These are phyloP conservation scores for Pleurotus eryngii DNA, from an alignment of 768 basidiomycete species.

Conservation along the genomic window DNA sequence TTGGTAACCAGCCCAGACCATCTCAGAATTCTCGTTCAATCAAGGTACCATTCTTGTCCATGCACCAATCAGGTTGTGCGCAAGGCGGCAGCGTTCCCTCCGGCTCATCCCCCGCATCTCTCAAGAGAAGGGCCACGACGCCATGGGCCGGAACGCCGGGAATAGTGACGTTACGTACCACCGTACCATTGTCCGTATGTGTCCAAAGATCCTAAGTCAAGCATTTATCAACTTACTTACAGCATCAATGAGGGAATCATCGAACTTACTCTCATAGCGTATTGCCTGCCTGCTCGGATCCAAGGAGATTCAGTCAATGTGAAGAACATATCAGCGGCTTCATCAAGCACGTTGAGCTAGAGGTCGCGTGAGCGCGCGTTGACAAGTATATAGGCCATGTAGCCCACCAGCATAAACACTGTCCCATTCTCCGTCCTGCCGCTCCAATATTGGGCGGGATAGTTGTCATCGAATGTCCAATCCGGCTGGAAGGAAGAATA, in stretches of 20 bases:
- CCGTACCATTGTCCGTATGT: conserved; percentile 53
- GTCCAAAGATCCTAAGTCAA: conserved; percentile 45
- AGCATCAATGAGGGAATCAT: background rate
- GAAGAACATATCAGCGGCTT: conserved; percentile 51
- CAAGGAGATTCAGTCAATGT: conserved; percentile 62
- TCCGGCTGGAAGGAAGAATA: conserved; percentile 31
- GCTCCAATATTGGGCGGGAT: conserved; percentile 73
- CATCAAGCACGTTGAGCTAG: conserved; percentile 54
- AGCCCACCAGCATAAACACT: conserved; percentile 62
- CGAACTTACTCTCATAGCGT: conserved; percentile 49
- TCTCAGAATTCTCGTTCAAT: conserved; percentile 4
- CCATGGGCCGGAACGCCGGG: conserved; percentile 50
- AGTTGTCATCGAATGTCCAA: conserved; percentile 38
- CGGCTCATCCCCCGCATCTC: conserved; percentile 68
- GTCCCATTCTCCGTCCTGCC: conserved; percentile 63
- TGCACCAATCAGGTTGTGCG: conserved; percentile 55
- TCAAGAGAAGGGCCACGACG: conserved; percentile 49
- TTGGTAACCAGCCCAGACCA: too few species aligned
- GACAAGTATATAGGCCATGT: background rate
- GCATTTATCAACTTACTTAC: background rate
- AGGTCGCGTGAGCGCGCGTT: too few species aligned
- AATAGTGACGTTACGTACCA: conserved; percentile 46
- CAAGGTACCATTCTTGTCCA: conserved; percentile 52
- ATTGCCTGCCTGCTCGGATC: conserved; percentile 61
- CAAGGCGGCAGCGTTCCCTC: conserved; percentile 55